These are phyloP conservation scores for Calendula officinalis DNA, from an alignment of 129 eudicot genomes.

Conservation along the genomic window DNA sequence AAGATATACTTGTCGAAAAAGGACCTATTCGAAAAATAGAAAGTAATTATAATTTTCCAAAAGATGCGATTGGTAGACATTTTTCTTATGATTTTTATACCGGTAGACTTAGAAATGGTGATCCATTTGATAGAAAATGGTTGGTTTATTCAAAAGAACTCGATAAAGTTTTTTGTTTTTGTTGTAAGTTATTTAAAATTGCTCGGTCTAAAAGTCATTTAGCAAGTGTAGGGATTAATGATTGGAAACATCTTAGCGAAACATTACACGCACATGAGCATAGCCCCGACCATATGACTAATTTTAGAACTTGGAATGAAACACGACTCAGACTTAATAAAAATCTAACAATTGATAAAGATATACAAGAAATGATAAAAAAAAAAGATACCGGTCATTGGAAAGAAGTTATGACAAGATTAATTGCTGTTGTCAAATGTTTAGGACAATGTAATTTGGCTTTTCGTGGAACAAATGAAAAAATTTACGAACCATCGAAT, in stretches of 20 bases:
- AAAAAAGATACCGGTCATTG: constrained; percentile 10
- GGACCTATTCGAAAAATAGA: neutral
- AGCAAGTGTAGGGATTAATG: neutral
- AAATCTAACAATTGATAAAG: constrained; percentile 24
- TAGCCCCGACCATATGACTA: constrained; percentile 9
- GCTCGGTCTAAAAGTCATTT: neutral
- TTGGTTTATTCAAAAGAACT: neutral
- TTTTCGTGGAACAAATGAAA: constrained; percentile 28
- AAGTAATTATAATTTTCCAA: neutral
- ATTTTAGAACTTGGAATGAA: constrained; percentile 16
- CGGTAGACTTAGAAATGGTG: neutral
- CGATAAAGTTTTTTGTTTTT: neutral
- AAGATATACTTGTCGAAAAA: neutral
- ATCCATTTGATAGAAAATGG: neutral
- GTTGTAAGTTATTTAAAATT: neutral
- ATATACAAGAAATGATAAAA: constrained; percentile 1
- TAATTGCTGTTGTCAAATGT: constrained; percentile 20
- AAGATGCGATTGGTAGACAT: neutral
- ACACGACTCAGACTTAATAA: constrained; percentile 5
- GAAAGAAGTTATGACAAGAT: constrained; percentile 8
- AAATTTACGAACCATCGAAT: constrained; percentile 8
- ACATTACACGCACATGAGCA: constrained; percentile 8
- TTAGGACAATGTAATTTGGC: constrained; percentile 7
- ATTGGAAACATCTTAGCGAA: neutral
- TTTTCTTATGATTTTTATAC: neutral